Percentiles rank a stretch among this genome's conserved stretches.
Evolutionary conservation across 768 basidiomycete genomes (phyloP).

Genomic region (Kwoniella europaea): DNA sequence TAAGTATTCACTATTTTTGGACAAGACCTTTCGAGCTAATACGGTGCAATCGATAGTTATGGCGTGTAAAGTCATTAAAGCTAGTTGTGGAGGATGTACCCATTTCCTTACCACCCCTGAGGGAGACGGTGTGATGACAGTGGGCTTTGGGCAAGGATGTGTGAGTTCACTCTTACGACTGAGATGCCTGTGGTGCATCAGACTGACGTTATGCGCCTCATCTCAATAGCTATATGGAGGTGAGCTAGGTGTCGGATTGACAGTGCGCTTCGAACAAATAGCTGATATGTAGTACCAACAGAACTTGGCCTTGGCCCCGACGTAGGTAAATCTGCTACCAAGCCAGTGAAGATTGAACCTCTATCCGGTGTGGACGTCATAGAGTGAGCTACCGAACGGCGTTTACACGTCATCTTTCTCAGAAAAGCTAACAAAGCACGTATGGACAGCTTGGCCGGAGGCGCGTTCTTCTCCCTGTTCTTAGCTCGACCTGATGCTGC

Average conservation of each 20-base stretch:
- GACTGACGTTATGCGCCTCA: too few relatives aligned
- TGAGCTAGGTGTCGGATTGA: too few relatives aligned
- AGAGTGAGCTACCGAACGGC: conserved; percentile 62
- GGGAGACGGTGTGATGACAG: conserved; percentile 78
- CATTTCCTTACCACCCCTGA: conserved; percentile 78
- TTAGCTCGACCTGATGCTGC: conserved; percentile 78
- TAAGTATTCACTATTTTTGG: too few relatives aligned
- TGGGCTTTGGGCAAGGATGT: conserved; percentile 62
- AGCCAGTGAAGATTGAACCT: conserved; percentile 64
- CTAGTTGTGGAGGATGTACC: conserved; percentile 82
- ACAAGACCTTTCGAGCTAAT: too few relatives aligned
- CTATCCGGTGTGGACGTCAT: conserved; percentile 81
- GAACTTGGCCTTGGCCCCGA: conserved; percentile 50
- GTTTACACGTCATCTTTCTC: background rate
- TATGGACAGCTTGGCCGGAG: conserved; percentile 71
- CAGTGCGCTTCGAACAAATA: too few relatives aligned
- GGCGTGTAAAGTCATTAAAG: conserved; percentile 76
- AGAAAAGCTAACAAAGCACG: background rate
- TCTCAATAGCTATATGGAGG: conserved; percentile 50
- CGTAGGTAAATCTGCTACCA: conserved; percentile 68
- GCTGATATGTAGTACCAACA: conserved; percentile 1
- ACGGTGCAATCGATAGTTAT: conserved; percentile 57
- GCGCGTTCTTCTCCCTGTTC: conserved; percentile 84
- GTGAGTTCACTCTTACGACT: too few relatives aligned
- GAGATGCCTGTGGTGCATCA: too few relatives aligned